Conservation (phyloP, 768 basidiomycete species). For the Lenzites betulinus region DNA sequence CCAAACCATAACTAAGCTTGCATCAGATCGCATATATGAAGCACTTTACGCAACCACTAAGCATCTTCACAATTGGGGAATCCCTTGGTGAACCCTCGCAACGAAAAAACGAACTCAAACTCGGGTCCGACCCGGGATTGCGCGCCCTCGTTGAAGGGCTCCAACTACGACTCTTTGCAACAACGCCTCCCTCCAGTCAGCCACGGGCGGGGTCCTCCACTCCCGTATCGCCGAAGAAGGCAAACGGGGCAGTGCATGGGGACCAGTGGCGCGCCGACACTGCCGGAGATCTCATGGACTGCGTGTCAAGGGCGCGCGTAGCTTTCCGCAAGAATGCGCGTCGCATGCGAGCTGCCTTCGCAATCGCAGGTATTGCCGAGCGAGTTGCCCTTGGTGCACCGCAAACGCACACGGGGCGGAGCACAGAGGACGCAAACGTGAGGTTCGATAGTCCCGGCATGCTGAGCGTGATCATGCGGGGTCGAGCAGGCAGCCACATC, state of each 20-base stretch:
- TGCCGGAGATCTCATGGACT: slow-evolving; percentile 36
- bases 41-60: slow-evolving; percentile 68
- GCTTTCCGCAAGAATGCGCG: slow-evolving; percentile 36
- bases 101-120: neutral
- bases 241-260: neutral
- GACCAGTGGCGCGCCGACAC: neutral
- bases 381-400: slow-evolving; percentile 28
- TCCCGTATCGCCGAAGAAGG: slow-evolving; percentile 21
- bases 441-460: slow-evolving; percentile 34
- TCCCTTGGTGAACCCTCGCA: slow-evolving; percentile 10
- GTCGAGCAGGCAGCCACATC: slow-evolving; percentile 44
- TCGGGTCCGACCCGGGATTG: slow-evolving; percentile 24
- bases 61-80: slow-evolving; percentile 40
- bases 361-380: slow-evolving; percentile 46
- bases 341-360: slow-evolving; percentile 49
- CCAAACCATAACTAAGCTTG: neutral
- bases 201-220: neutral
- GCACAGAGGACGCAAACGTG: slow-evolving; percentile 26
- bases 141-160: slow-evolving; percentile 40
- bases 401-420: neutral
- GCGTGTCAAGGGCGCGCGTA: slow-evolving; percentile 41
- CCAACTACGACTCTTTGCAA: slow-evolving; percentile 34
- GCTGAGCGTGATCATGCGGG: slow-evolving; percentile 49
- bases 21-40: slow-evolving; percentile 64
- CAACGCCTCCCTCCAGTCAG: neutral